Percentiles rank a stretch among this genome's conserved stretches.
These are phyloP conservation scores for Hirsutella minnesotensis DNA, from an alignment of 2,329 filamentous ascomycete species.

Conservation along the genomic window DNA sequence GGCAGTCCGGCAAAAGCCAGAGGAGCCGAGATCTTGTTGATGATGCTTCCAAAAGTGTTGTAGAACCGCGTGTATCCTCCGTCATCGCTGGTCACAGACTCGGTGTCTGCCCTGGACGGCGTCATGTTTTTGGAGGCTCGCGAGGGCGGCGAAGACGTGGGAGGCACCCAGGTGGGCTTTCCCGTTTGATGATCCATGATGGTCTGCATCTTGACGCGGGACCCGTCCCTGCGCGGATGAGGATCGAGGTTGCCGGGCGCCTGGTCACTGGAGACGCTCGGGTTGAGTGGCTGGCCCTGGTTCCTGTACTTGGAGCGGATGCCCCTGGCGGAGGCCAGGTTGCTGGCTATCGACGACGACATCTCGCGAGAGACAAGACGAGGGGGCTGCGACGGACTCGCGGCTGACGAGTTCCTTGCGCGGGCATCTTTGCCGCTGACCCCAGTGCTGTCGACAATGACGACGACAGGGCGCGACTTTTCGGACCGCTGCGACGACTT, in stretches of 20 bases:
- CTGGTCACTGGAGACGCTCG: constrained; percentile 63
- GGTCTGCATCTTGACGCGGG: constrained; percentile 40
- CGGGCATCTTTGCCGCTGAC: constrained; percentile 10
- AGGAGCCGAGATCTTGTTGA: constrained; percentile 80
- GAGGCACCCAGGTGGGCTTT: constrained; percentile 42
- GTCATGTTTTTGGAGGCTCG: constrained; percentile 11
- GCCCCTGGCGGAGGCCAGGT: constrained; percentile 73
- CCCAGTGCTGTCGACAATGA: not conserved
- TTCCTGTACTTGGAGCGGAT: constrained; percentile 52
- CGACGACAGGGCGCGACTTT: not conserved
- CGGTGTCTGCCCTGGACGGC: constrained; percentile 14
- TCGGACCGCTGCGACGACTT: constrained; percentile 7
- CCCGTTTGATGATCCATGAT: constrained; percentile 41
- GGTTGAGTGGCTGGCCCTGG: constrained; percentile 51
- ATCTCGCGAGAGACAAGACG: constrained; percentile 53
- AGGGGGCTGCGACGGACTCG: constrained; percentile 26
- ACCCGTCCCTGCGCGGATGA: constrained; percentile 36
- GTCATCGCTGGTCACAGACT: constrained; percentile 32
- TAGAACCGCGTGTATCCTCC: constrained; percentile 88
- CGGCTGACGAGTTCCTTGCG: constrained; percentile 14
- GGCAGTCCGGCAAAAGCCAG: constrained; percentile 89
- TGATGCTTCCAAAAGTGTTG: constrained; percentile 76
- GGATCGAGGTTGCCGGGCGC: constrained; percentile 57
- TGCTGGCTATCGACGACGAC: constrained; percentile 77
- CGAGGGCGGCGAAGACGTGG: constrained; percentile 17